phyloP scores from a whole-genome alignment of 495 filamentous ascomycete species.

The Aspergillus asperescens region DNA sequence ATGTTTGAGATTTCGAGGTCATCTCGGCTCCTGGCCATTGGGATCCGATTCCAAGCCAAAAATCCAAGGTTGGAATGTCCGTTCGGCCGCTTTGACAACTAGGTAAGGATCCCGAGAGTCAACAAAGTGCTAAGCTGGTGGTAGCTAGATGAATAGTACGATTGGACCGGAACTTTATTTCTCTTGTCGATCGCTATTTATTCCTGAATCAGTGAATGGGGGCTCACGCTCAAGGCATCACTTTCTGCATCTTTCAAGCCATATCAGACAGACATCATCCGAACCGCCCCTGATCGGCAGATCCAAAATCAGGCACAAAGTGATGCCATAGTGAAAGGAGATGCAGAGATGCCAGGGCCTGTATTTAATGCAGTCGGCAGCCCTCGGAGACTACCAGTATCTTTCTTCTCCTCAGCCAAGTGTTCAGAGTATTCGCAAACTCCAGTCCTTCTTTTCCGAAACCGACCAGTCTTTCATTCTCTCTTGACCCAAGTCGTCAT shows the following conservation, averaged over 20 bases:
- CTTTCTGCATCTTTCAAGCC: neutral
- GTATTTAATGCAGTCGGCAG: conserved; percentile 23
- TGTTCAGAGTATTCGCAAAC: conserved; percentile 18
- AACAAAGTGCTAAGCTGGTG: neutral
- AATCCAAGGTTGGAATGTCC: neutral
- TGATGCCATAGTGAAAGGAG: neutral
- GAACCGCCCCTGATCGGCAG: conserved; percentile 4
- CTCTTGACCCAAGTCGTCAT: conserved; percentile 7
- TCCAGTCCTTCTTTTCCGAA: conserved; percentile 24
- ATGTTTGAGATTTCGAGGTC: too few relatives aligned
- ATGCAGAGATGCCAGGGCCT: neutral
- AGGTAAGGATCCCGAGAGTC: neutral
- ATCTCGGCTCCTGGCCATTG: too few relatives aligned
- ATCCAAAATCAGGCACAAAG: neutral
- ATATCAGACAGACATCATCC: neutral
- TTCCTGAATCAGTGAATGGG: neutral
- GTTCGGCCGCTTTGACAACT: neutral
- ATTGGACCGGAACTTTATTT: neutral
- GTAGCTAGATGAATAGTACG: neutral
- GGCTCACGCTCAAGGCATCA: neutral
- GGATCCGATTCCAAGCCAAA: too few relatives aligned
- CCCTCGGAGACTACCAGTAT: neutral
- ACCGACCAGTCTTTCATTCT: conserved; percentile 5
- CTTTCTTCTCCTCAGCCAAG: conserved; percentile 15
- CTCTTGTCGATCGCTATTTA: conserved; percentile 5